These are phyloP conservation scores for Colletotrichum caudatum DNA, from an alignment of 2,329 filamentous ascomycete species.

Conservation along the genomic window DNA sequence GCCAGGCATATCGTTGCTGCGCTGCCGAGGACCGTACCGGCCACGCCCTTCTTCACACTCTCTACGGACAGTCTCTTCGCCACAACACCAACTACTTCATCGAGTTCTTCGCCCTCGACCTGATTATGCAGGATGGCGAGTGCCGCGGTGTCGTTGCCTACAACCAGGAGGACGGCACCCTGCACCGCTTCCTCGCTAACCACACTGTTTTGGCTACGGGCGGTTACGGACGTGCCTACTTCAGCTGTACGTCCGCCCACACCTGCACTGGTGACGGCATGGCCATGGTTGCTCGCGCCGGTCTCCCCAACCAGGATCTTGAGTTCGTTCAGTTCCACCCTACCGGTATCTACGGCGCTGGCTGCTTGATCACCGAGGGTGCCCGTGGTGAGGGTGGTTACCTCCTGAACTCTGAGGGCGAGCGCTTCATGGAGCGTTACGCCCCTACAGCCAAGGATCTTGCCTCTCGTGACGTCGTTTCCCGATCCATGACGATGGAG, in stretches of 20 bases:
- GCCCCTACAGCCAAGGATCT: slow-evolving; percentile 98
- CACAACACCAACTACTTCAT: slow-evolving; percentile 99
- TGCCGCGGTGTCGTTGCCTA: slow-evolving; percentile 97
- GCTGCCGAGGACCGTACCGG: slow-evolving; percentile 97
- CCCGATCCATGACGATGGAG: slow-evolving; percentile 97
- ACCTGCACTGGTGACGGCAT: slow-evolving; percentile 99
- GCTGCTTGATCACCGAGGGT: slow-evolving; percentile 97
- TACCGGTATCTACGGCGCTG: slow-evolving; percentile 98
- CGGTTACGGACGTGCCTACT: slow-evolving; percentile 98
- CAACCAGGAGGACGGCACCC: slow-evolving; percentile 98
- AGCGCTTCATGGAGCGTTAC: slow-evolving; percentile 99
- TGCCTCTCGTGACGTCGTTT: slow-evolving; percentile 94
- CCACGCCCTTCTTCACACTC: slow-evolving; percentile 96
- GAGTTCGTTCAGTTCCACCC: slow-evolving; percentile 99
- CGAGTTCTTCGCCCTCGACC: slow-evolving; percentile 96
- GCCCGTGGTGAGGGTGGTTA: slow-evolving; percentile 98
- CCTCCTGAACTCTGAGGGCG: slow-evolving; percentile 96
- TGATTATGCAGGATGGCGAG: slow-evolving; percentile 97
- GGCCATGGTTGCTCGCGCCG: slow-evolving; percentile 98
- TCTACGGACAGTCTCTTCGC: slow-evolving; percentile 95
- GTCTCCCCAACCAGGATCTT: slow-evolving; percentile 98
- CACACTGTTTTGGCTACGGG: slow-evolving; percentile 97
- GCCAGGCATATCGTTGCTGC: slow-evolving; percentile 97
- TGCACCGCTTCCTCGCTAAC: slow-evolving; percentile 96
- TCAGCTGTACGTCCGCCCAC: slow-evolving; percentile 97